These are phyloP conservation scores for Fonsecaea erecta DNA, from an alignment of 2,329 filamentous ascomycete genomes.

Conservation along the genomic window DNA sequence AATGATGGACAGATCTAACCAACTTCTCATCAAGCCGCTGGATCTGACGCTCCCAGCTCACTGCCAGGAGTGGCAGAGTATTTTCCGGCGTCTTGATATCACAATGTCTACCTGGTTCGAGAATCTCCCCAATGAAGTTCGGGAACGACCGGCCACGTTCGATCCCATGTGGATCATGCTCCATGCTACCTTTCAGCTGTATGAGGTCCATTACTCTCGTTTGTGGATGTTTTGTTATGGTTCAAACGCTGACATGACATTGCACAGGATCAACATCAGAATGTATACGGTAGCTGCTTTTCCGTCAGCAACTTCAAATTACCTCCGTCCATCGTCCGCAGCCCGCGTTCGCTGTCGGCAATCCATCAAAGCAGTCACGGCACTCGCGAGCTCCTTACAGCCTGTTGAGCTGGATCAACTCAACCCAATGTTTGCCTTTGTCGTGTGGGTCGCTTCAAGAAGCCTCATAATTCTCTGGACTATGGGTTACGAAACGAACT, in stretches of 20 bases:
- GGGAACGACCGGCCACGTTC: conserved; percentile 17
- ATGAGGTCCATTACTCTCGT: not conserved
- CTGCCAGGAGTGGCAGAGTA: conserved; percentile 24
- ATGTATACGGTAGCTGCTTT: conserved; percentile 25
- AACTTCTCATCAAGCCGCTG: conserved; percentile 20
- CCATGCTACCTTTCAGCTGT: conserved; percentile 23
- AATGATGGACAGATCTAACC: conserved; percentile 19
- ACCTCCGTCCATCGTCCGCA: conserved; percentile 13
- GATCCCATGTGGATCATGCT: conserved; percentile 25
- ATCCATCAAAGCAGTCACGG: conserved; percentile 7
- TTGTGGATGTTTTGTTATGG: not conserved
- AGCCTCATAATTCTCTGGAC: conserved; percentile 26
- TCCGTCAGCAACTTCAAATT: conserved; percentile 17
- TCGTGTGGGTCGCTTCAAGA: conserved; percentile 20
- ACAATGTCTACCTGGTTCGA: conserved; percentile 23
- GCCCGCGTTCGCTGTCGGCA: conserved; percentile 22
- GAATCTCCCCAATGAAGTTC: conserved; percentile 12
- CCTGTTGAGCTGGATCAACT: conserved; percentile 15
- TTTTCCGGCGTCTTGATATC: conserved; percentile 20
- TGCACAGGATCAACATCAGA: conserved; percentile 19
- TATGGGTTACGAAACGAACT: conserved; percentile 13
- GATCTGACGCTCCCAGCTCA: conserved; percentile 18
- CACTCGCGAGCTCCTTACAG: conserved; percentile 17
- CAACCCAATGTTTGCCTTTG: conserved; percentile 21
- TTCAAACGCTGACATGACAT: not conserved